phyloP scores from a whole-genome alignment of 1,284 basidiomycete species.

The Melampsora larici-populina region DNA sequence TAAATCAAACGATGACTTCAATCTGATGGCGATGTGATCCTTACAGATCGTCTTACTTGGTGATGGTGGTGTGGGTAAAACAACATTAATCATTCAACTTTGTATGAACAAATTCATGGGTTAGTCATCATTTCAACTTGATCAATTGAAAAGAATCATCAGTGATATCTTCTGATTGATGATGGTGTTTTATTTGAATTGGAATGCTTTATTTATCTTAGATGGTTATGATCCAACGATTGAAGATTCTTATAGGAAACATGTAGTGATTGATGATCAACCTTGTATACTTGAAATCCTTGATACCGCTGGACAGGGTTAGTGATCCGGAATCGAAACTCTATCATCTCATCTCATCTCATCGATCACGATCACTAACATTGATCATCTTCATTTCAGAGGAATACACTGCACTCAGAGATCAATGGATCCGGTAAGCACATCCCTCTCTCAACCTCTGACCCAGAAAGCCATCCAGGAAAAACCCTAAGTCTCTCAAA shows the following conservation, averaged over 20 bases:
- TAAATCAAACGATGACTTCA: not conserved
- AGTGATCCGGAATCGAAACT: not conserved
- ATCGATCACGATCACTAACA: no score
- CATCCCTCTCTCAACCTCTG: no score
- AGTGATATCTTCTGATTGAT: not conserved
- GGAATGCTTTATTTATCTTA: not conserved
- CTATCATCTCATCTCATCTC: not conserved
- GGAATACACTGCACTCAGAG: constrained; percentile 52
- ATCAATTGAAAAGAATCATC: no score
- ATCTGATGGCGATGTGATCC: not conserved
- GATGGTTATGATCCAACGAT: constrained; percentile 51
- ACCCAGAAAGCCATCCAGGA: no score
- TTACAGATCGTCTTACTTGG: constrained; percentile 51
- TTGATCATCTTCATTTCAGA: constrained; percentile 45
- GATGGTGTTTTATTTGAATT: not conserved
- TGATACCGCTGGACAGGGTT: constrained; percentile 51
- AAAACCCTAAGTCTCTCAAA: no score
- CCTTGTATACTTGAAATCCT: constrained; percentile 53
- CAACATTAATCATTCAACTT: constrained; percentile 51
- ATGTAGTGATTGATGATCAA: constrained; percentile 52
- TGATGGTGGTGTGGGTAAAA: constrained; percentile 53
- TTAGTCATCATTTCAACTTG: not conserved
- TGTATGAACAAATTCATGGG: constrained; percentile 45
- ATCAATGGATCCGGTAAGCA: constrained; percentile 51
- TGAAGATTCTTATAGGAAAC: constrained; percentile 52